Base-by-base conservation (phyloP, 1,284 basidiomycete species). In the Austropuccinia psidii region DNA sequence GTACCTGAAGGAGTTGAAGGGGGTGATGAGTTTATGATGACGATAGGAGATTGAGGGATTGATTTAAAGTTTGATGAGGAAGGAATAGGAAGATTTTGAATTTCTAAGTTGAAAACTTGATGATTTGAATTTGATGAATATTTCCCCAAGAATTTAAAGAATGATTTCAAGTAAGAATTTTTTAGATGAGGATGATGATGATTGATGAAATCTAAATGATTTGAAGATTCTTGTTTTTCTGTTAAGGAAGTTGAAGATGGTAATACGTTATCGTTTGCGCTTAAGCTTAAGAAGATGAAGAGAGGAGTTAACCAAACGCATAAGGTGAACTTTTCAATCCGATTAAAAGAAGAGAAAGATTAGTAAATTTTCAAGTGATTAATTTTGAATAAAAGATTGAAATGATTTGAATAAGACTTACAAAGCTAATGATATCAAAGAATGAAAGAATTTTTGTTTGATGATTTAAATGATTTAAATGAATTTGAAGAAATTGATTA, bases 301-400 rank as follows among this genome's bases (percentile, higher is more conserved):
- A 96, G 81, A 7, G 93, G 92, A 19, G 89, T 87, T 65, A 93
- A 86, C 93, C 93, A 97, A 5, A 97, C 90, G 81, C 91, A 95
- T 31, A 93, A 82, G 0, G 87, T 91, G 79, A 96, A 96, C 65
- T 67, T 7, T 8, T 6, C 6, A 55, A 55, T 17, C 21, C 6
- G 31, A 55, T 27, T n/a, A 37, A 65, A 54, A n/a, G 13, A 37
- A 37, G n/a, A 29, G 21, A 7, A 27, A 52, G n/a, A 21, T 19
- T 33, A 15, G 3, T 7, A 4, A 21, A n/a, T 33, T 19, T 8
- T 49, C n/a, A 52, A 37, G 15, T 2, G 7, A 11, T 4, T 27
- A 11, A 27, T 11, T n/a, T n/a, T 24, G 33, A 17, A 55, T 35
- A 55, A 24, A 67, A 5, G 58, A 43, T 24, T 5, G 33, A 61